Conservation (phyloP, 2,329 filamentous ascomycete genomes). For the Alternaria metachromatica region DNA sequence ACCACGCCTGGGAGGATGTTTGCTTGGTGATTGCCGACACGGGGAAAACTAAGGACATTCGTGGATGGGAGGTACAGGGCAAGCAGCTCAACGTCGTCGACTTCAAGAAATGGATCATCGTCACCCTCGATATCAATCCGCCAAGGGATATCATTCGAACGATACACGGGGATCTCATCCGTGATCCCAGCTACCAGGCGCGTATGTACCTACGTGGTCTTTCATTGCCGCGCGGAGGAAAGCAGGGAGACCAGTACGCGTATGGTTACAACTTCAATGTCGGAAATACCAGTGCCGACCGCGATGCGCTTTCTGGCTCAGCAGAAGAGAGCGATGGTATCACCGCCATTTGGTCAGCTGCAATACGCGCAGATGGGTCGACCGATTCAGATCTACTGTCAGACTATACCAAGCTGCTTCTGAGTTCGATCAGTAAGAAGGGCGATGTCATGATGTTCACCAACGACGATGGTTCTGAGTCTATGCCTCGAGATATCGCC, state of each 20-base stretch:
- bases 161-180: neutral
- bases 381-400: neutral
- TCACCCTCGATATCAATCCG: neutral
- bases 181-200: neutral
- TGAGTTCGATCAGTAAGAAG: neutral
- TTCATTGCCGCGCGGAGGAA: neutral
- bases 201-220: neutral
- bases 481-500: neutral
- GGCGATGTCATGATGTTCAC: neutral
- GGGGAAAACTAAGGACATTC: too few relatives aligned
- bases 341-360: neutral
- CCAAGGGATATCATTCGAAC: neutral
- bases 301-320: neutral
- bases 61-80: too few relatives aligned
- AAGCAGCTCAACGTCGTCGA: too few relatives aligned
- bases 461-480: neutral
- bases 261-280: neutral
- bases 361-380: neutral
- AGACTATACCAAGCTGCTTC: neutral
- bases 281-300: neutral
- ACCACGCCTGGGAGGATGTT: slow-evolving; percentile 20
- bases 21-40: slow-evolving; percentile 14
- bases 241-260: neutral
- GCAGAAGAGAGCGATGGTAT: neutral
- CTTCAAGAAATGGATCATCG: neutral